Base-by-base conservation (phyloP, 192 early-diverging fungal genomes). In the Podila epicladia region DNA sequence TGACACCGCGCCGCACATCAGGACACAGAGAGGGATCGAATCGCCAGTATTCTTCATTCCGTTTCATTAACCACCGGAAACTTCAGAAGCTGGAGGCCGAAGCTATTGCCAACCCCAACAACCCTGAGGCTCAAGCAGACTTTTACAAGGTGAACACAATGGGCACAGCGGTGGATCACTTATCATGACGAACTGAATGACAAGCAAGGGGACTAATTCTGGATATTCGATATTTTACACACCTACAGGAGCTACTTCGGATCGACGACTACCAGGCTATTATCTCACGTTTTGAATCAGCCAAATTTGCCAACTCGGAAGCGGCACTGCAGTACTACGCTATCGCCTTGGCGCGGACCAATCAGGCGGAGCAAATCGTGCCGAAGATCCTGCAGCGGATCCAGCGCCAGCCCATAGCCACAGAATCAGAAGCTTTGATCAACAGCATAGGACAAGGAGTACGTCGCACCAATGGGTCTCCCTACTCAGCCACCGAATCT, bases 291-390 rank as follows among this genome's bases (percentile, higher is more conserved):
- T 90, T 90, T 63, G 89, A 90, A 57, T 75, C 80, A 8, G 87
- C 86, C 17, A 85, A 85, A 31, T 88, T 83, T 69, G 79, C 84
- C 13, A 84, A 79, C 28, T 84, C 88, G 31, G 89, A 90, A 35
- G 86, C 87, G 48, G 83, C 86, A 28, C 83, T 85, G 64, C 87
- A 87, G 37, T 83, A 79, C 51, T 90, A 90, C 72, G 83, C 86
- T 29, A 82, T 84, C 48, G 89, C 89, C 2, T 53, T 88, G 48
- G 86, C 86, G 38, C 69, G 82, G 53, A 84, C 85, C 4, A 88
- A 84, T 37, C 85, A 87, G 58, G 68, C 85, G 2, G 89, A 90
- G 50, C 76, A 85, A 53, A 86, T 90, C 32, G 79, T 90, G 17
- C 89, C 89, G 12, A 83, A 84, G 55, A 82, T 90, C 15, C 64